These are phyloP conservation scores for Microbotryum lychnidis-dioicae DNA, from an alignment of 1,284 basidiomycete genomes.

Conservation along the genomic window DNA sequence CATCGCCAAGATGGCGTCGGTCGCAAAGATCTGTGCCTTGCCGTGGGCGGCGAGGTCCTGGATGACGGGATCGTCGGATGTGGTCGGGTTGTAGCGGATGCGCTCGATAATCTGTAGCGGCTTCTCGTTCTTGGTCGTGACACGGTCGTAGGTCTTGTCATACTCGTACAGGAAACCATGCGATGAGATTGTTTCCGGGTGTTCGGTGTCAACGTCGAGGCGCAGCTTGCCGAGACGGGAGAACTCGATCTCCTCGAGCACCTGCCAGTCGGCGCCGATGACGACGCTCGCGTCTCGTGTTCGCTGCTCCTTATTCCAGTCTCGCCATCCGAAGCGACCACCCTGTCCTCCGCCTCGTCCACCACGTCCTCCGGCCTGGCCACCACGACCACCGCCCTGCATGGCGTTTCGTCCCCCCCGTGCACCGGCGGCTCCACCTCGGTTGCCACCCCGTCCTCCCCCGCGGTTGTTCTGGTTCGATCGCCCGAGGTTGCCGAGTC, in stretches of 20 bases:
- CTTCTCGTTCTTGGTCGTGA: conserved; percentile 85
- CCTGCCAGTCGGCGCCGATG: conserved; percentile 82
- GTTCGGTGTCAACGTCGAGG: conserved; percentile 68
- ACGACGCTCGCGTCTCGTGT: conserved; percentile 89
- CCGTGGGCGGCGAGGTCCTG: conserved; percentile 74
- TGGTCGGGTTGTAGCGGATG: conserved; percentile 94
- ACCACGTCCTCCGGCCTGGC: conserved; percentile 34
- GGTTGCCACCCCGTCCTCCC: conserved; percentile 55
- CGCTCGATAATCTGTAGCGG: conserved; percentile 87
- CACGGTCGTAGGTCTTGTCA: conserved; percentile 90
- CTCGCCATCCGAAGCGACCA: conserved; percentile 73
- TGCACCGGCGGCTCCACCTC: conserved; percentile 35
- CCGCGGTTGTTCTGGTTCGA: conserved; percentile 9
- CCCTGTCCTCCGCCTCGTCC: conserved; percentile 46
- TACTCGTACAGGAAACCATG: conserved; percentile 89
- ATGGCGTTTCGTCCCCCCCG: conserved; percentile 6
- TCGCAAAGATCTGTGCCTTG: conserved; percentile 80
- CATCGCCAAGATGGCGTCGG: conserved; percentile 89
- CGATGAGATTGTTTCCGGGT: conserved; percentile 75
- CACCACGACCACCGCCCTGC: conserved; percentile 14
- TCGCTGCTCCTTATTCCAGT: conserved; percentile 95
- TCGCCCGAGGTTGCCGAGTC: conserved; percentile 6
- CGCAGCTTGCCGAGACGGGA: conserved; percentile 82
- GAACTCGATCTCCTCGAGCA: conserved; percentile 97
- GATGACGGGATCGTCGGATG: conserved; percentile 93